These are phyloP conservation scores for Talaromyces sp. DNA, from an alignment of 2,329 filamentous ascomycete species.

Conservation along the genomic window DNA sequence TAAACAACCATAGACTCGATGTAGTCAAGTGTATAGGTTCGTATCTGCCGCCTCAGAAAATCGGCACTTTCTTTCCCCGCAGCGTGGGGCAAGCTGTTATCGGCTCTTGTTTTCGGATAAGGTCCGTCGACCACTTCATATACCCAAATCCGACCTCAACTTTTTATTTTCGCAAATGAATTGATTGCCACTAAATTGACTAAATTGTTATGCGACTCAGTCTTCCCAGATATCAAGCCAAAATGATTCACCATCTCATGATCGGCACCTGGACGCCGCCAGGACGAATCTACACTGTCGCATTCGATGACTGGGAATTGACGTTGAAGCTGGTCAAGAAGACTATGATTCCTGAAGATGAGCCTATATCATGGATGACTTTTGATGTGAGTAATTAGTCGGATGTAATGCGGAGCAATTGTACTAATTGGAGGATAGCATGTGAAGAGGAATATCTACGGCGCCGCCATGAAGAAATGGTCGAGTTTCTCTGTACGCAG, in stretches of 20 bases:
- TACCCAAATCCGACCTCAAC: neutral
- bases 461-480: constrained; percentile 92
- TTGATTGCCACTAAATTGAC: neutral
- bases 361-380: constrained; percentile 92
- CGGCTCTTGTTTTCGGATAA: constrained; percentile 20
- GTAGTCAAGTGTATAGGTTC: neutral
- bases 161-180: neutral
- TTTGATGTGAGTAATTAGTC: constrained; percentile 65
- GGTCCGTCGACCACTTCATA: neutral
- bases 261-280: constrained; percentile 88
- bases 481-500: constrained; percentile 74
- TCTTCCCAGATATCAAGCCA: constrained; percentile 27
- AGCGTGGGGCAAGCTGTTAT: constrained; percentile 14
- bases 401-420: neutral
- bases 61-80: constrained; percentile 17
- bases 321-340: constrained; percentile 74
- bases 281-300: constrained; percentile 84
- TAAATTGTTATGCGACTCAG: constrained; percentile 15
- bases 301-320: constrained; percentile 79
- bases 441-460: constrained; percentile 78
- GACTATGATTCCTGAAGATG: constrained; percentile 75
- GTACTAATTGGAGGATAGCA: constrained; percentile 55
- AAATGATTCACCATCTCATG: constrained; percentile 87
- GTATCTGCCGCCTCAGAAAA: neutral
- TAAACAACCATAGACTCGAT: neutral